These are phyloP conservation scores for Metschnikowia shivogae DNA, from an alignment of 805 yeast species.

Conservation along the genomic window DNA sequence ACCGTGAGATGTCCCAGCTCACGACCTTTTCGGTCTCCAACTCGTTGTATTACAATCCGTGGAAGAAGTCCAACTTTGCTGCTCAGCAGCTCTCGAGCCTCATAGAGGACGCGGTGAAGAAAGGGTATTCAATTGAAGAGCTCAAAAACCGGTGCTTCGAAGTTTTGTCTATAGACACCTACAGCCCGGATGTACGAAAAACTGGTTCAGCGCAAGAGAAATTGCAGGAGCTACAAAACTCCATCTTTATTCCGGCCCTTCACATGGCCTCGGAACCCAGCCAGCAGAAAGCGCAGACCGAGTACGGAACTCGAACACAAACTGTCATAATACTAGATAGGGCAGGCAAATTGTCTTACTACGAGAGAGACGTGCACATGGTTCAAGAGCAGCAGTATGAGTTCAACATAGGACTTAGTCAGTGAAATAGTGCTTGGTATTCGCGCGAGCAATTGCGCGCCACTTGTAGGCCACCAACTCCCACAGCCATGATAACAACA, in stretches of 20 bases:
- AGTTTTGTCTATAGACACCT: constrained; percentile 46
- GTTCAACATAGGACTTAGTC: constrained; percentile 11
- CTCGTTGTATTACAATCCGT: constrained; percentile 60
- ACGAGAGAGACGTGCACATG: constrained; percentile 55
- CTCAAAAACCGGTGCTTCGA: constrained; percentile 51
- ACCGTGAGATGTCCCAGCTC: constrained; percentile 20
- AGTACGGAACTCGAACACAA: constrained; percentile 87
- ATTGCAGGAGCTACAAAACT: constrained; percentile 43
- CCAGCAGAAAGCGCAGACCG: constrained; percentile 21
- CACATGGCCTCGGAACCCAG: constrained; percentile 9
- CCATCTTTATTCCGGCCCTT: constrained; percentile 73
- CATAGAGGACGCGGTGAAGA: constrained; percentile 17
- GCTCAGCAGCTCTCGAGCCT: constrained; percentile 21
- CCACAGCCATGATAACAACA: constrained; percentile 4
- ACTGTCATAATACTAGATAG: constrained; percentile 63
- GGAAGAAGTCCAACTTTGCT: constrained; percentile 71
- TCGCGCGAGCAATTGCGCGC: neutral
- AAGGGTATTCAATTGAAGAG: constrained; percentile 27
- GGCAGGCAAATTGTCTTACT: constrained; percentile 49
- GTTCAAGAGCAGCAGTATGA: constrained; percentile 14
- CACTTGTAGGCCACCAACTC: neutral
- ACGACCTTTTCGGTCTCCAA: constrained; percentile 61
- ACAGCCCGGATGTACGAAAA: constrained; percentile 26
- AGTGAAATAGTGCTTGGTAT: neutral
- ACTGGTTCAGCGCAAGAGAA: constrained; percentile 20